phyloP scores from a whole-genome alignment of 164 flowering plant species.

The Kingdonia uniflora region DNA sequence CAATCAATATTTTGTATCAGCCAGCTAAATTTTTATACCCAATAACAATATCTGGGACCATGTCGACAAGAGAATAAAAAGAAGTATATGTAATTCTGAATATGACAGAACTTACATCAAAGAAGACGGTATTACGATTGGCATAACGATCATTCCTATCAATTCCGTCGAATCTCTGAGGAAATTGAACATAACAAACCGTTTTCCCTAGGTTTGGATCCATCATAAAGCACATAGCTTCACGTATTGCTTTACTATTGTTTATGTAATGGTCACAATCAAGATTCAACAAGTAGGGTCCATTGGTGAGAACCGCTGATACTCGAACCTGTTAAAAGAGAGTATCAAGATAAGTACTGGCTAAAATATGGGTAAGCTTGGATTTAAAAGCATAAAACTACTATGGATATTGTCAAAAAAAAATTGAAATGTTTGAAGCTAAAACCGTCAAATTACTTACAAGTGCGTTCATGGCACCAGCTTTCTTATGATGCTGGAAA shows the following conservation, averaged over 20 bases:
- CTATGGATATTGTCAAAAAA: background rate
- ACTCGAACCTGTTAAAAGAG: slow-evolving; percentile 63
- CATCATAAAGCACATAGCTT: slow-evolving; percentile 97
- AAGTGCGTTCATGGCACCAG: slow-evolving; percentile 94
- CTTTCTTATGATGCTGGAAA: slow-evolving; percentile 90
- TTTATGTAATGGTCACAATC: slow-evolving; percentile 99
- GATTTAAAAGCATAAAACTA: too few relatives aligned
- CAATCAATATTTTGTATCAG: too few relatives aligned
- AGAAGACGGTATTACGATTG: slow-evolving; percentile 89
- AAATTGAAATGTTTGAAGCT: background rate
- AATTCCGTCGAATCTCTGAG: slow-evolving; percentile 97
- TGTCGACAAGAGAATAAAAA: background rate
- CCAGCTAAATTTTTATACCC: too few relatives aligned
- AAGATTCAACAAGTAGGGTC: slow-evolving; percentile 92
- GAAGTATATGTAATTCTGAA: background rate
- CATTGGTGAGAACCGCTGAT: slow-evolving; percentile 90
- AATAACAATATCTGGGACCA: background rate
- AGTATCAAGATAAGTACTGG: background rate
- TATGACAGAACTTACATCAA: slow-evolving; percentile 61
- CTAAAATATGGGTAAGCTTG: too few relatives aligned
- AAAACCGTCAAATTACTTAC: slow-evolving; percentile 29
- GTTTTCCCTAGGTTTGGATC: slow-evolving; percentile 90
- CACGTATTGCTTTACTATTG: slow-evolving; percentile 92
- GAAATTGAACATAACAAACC: slow-evolving; percentile 95
- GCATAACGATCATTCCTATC: slow-evolving; percentile 93